Percentiles rank a stretch among this genome's conserved stretches.
Evolutionary conservation across 768 basidiomycete genomes (phyloP).

Genomic region (Russula sp.): DNA sequence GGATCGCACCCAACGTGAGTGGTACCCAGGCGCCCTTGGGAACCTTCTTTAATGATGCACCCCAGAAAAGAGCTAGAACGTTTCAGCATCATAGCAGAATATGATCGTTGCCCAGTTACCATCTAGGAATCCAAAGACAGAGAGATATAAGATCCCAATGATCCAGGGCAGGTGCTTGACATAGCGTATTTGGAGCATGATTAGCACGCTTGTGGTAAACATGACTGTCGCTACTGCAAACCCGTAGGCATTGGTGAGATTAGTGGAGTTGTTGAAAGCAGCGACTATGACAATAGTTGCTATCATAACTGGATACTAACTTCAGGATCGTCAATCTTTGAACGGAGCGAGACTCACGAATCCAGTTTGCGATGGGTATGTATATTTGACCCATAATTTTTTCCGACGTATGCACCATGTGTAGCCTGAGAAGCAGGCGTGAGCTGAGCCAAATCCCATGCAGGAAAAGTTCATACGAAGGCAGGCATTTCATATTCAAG

Average conservation of each 20-base stretch:
- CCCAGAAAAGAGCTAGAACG: slow-evolving; percentile 53
- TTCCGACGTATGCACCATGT: slow-evolving; percentile 60
- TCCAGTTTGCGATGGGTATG: slow-evolving; percentile 61
- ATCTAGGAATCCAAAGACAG: slow-evolving; percentile 63
- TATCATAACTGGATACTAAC: slow-evolving; percentile 43
- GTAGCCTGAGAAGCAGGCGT: slow-evolving; percentile 36
- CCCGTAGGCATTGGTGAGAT: slow-evolving; percentile 59
- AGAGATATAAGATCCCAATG: slow-evolving; percentile 46
- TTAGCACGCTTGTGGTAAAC: slow-evolving; percentile 56
- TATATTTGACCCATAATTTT: slow-evolving; percentile 63
- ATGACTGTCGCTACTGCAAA: slow-evolving; percentile 67
- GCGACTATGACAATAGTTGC: slow-evolving; percentile 53
- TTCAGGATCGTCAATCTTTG: neutral
- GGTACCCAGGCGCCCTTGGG: slow-evolving; percentile 69
- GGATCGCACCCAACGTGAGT: slow-evolving; percentile 50
- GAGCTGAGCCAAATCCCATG: neutral
- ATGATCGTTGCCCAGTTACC: slow-evolving; percentile 35
- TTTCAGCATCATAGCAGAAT: neutral
- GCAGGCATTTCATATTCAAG: slow-evolving; percentile 58
- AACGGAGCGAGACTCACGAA: slow-evolving; percentile 34
- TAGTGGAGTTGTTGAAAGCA: slow-evolving; percentile 51
- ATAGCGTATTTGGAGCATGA: slow-evolving; percentile 55
- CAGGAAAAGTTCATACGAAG: slow-evolving; percentile 37
- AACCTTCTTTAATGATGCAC: slow-evolving; percentile 57
- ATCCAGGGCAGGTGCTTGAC: slow-evolving; percentile 50